Percentiles rank a stretch among this genome's conserved stretches.
These are phyloP conservation scores for Peronospora belbahrii DNA, from an alignment of 352 stramenopile species.

Conservation along the genomic window DNA sequence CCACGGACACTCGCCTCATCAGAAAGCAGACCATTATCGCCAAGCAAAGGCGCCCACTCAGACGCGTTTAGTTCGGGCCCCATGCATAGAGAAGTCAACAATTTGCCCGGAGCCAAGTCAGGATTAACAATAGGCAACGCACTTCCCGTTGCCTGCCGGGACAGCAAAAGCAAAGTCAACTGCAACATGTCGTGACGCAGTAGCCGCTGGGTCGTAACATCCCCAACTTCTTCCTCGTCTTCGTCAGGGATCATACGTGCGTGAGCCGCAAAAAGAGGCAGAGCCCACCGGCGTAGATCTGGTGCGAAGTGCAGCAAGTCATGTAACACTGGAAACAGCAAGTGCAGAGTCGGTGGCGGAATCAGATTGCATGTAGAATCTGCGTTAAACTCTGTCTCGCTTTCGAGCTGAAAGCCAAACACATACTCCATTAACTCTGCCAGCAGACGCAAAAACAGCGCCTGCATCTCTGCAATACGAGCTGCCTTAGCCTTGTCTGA, in stretches of 20 bases:
- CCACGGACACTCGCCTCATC: constrained; percentile 42
- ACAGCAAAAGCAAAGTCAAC: constrained; percentile 53
- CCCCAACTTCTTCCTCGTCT: constrained; percentile 83
- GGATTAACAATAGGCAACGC: constrained; percentile 56
- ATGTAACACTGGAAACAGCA: constrained; percentile 71
- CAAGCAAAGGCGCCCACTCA: constrained; percentile 68
- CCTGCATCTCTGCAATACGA: constrained; percentile 30
- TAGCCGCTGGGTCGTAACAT: constrained; percentile 63
- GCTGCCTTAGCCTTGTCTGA: constrained; percentile 34
- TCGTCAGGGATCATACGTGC: constrained; percentile 83
- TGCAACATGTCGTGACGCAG: constrained; percentile 74
- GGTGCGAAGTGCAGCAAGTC: constrained; percentile 42
- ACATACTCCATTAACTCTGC: constrained; percentile 63
- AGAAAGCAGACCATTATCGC: constrained; percentile 63
- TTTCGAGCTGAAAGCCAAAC: constrained; percentile 80
- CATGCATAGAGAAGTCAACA: constrained; percentile 53
- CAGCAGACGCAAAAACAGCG: constrained; percentile 54
- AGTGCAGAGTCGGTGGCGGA: constrained; percentile 62
- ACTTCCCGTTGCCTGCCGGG: constrained; percentile 40
- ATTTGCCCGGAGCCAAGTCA: constrained; percentile 41
- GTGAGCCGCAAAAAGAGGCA: constrained; percentile 73
- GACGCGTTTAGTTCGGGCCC: constrained; percentile 42
- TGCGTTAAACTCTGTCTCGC: constrained; percentile 64
- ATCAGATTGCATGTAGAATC: constrained; percentile 59
- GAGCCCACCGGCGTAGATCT: constrained; percentile 50